Evolutionary conservation across 352 stramenopile genomes (phyloP).

Genomic region (Phytophthora cactorum): DNA sequence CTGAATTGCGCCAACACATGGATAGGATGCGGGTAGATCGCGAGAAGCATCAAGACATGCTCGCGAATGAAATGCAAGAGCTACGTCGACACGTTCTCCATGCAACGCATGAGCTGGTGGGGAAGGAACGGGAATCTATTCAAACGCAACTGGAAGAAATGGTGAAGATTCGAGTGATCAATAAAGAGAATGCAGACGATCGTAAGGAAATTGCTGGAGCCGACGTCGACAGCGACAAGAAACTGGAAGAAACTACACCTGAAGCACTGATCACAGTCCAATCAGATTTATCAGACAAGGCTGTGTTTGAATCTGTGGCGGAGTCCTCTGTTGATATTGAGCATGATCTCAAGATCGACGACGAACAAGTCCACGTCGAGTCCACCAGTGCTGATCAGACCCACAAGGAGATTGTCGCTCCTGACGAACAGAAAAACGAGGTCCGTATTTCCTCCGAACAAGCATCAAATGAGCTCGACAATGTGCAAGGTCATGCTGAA

Average conservation of each 20-base stretch:
- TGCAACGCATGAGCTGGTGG: constrained; percentile 60
- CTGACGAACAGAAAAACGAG: not conserved
- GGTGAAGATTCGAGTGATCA: constrained; percentile 19
- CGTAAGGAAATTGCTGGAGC: not conserved
- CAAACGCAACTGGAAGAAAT: constrained; percentile 47
- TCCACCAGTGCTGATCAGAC: not conserved
- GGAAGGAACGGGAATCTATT: constrained; percentile 60
- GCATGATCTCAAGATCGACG: not conserved
- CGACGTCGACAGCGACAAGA: constrained; percentile 7
- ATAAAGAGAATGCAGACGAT: constrained; percentile 4
- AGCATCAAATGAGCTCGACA: not conserved
- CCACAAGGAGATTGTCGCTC: not conserved
- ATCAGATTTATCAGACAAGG: not conserved
- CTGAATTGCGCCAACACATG: constrained; percentile 54
- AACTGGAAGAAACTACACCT: not conserved
- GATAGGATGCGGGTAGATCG: constrained; percentile 55
- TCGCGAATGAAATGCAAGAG: constrained; percentile 71
- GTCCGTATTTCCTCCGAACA: not conserved
- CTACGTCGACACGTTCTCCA: constrained; percentile 55
- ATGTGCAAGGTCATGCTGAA: not conserved
- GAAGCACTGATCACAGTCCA: not conserved
- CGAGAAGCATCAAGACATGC: constrained; percentile 62
- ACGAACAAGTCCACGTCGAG: not conserved
- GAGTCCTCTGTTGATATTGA: not conserved
- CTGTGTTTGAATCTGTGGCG: not conserved